Percentiles rank a stretch among this genome's conserved stretches.
Evolutionary conservation across 1,284 basidiomycete genomes (phyloP).

Genomic region (Cutaneotrichosporon cutaneum): DNA sequence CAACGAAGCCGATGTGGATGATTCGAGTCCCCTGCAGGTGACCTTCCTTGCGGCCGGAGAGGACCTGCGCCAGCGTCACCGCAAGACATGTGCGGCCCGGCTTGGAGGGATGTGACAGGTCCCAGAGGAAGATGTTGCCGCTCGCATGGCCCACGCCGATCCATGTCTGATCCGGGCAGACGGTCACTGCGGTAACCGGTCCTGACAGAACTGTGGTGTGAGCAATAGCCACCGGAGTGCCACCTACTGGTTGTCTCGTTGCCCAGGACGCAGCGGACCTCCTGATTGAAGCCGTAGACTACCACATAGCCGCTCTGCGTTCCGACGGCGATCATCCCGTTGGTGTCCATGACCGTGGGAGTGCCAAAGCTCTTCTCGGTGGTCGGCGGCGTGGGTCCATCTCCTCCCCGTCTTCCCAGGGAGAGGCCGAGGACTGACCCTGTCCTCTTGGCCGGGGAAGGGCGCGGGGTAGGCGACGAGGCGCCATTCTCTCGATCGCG

Average conservation of each 20-base stretch:
- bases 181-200: constrained; percentile 81
- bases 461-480: constrained; percentile 12
- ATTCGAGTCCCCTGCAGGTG: constrained; percentile 86
- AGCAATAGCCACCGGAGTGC: not conserved
- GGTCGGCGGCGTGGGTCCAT: not conserved
- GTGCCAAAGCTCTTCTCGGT: constrained; percentile 53
- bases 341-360: constrained; percentile 79
- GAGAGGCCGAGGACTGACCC: constrained; percentile 59
- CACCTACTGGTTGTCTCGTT: constrained; percentile 64
- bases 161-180: constrained; percentile 93
- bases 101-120: constrained; percentile 65
- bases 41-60: constrained; percentile 85
- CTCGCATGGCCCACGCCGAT: constrained; percentile 83
- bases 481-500: constrained; percentile 13
- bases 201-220: constrained; percentile 57
- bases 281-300: constrained; percentile 90
- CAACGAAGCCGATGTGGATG: constrained; percentile 84
- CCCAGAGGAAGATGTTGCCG: constrained; percentile 84
- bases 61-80: constrained; percentile 55
- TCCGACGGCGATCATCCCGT: constrained; percentile 87
- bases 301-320: constrained; percentile 73
- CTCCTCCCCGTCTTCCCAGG: not conserved
- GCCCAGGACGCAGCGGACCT: constrained; percentile 73
- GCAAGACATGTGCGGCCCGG: constrained; percentile 50
- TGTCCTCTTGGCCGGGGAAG: constrained; percentile 50